A percentile compares a stretch with the other conserved stretches of the same genome.
phyloP scores from a whole-genome alignment of 1,284 basidiomycete genomes.

The Blastosporella zonata region DNA sequence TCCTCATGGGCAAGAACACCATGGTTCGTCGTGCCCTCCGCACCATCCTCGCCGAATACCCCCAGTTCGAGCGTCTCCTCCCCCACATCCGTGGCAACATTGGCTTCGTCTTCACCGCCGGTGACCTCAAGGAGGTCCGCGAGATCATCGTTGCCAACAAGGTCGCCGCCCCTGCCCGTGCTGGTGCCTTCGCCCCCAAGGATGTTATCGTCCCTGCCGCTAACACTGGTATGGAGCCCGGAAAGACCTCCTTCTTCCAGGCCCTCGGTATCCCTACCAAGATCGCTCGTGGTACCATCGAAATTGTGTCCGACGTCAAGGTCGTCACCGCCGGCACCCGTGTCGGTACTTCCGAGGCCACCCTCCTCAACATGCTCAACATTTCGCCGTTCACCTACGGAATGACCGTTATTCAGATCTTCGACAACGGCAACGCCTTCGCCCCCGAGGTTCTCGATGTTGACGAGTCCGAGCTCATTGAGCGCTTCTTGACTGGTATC shows the following conservation, averaged over 20 bases:
- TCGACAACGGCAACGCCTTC: constrained; percentile 90
- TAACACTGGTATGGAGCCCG: constrained; percentile 99
- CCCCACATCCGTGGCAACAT: constrained; percentile 97
- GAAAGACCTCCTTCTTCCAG: constrained; percentile 99
- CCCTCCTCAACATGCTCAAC: constrained; percentile 98
- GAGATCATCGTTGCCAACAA: constrained; percentile 94
- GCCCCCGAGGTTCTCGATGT: constrained; percentile 91
- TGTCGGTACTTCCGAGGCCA: constrained; percentile 97
- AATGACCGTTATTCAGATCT: constrained; percentile 95
- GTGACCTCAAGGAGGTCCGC: constrained; percentile 94
- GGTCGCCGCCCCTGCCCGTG: constrained; percentile 97
- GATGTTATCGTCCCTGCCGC: constrained; percentile 92
- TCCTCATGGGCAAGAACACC: constrained; percentile 99
- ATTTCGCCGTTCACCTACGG: constrained; percentile 99
- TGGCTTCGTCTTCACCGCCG: constrained; percentile 96
- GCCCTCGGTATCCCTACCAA: constrained; percentile 99
- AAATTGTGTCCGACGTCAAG: constrained; percentile 97
- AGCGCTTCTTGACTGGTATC: constrained; percentile 89
- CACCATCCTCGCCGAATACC: constrained; percentile 84
- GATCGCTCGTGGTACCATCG: constrained; percentile 99
- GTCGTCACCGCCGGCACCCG: constrained; percentile 90
- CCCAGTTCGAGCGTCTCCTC: constrained; percentile 94
- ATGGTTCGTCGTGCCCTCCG: constrained; percentile 99
- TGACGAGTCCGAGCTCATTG: constrained; percentile 87
- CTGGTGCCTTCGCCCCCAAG: constrained; percentile 92